Evolutionary conservation across 1,139 yeast species (phyloP).

Genomic region (Suhomyces yuchorum): DNA sequence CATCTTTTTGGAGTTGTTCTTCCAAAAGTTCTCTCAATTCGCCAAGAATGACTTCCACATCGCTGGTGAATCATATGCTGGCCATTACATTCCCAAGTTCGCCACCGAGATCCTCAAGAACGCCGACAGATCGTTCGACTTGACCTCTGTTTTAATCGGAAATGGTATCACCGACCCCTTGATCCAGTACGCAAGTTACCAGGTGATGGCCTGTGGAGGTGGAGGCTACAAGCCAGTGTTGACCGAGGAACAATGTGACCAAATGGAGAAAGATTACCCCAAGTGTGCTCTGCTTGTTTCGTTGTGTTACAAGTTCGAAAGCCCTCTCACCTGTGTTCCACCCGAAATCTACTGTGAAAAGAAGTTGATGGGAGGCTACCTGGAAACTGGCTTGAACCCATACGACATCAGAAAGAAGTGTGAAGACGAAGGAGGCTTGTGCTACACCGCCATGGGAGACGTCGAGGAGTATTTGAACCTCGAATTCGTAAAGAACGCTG

Average conservation of each 20-base stretch:
- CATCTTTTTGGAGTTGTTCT: conserved; percentile 74
- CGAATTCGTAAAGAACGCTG: conserved; percentile 58
- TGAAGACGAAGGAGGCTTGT: conserved; percentile 50
- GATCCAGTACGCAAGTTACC: conserved; percentile 66
- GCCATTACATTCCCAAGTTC: conserved; percentile 81
- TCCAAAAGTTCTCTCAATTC: conserved; percentile 70
- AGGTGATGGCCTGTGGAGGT: conserved; percentile 83
- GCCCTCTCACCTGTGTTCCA: conserved; percentile 54
- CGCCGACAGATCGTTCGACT: conserved; percentile 66
- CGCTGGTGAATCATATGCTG: conserved; percentile 88
- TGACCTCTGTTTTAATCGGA: conserved; percentile 75
- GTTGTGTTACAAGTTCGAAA: conserved; percentile 54
- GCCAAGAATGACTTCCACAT: conserved; percentile 66
- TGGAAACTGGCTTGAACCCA: conserved; percentile 62
- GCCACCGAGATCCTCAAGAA: conserved; percentile 70
- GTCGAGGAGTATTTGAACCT: conserved; percentile 61
- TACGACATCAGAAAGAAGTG: conserved; percentile 70
- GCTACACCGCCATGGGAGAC: conserved; percentile 60
- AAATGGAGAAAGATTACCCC: conserved; percentile 53
- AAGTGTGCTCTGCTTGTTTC: conserved; percentile 55
- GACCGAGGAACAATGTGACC: conserved; percentile 59
- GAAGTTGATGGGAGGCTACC: conserved; percentile 53
- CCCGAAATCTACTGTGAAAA: conserved; percentile 44
- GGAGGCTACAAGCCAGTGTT: conserved; percentile 76
- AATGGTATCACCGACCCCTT: conserved; percentile 82